These are phyloP conservation scores for Rhodotorula babjevae DNA, from an alignment of 768 basidiomycete genomes.

Conservation along the genomic window DNA sequence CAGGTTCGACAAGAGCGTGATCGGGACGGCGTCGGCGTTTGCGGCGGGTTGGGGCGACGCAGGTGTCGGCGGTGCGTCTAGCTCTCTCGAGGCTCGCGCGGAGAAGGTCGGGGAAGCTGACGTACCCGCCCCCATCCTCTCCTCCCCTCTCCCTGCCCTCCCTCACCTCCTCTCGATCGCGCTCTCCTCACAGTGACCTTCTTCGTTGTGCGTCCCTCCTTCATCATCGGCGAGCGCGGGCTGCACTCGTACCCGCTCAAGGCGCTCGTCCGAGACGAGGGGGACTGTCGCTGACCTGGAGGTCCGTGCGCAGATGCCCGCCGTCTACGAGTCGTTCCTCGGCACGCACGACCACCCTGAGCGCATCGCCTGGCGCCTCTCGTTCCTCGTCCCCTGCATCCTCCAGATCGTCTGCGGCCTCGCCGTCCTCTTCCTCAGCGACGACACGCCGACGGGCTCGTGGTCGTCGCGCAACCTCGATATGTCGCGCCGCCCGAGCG, in stretches of 20 bases:
- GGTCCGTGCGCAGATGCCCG: slow-evolving; percentile 50
- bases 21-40: slow-evolving; percentile 55
- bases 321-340: slow-evolving; percentile 53
- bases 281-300: too few relatives aligned
- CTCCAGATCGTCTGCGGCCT: slow-evolving; percentile 49
- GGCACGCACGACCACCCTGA: slow-evolving; percentile 27
- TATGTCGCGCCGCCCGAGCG: background rate
- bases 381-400: slow-evolving; percentile 57
- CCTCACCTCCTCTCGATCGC: too few relatives aligned
- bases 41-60: slow-evolving; percentile 58
- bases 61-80: slow-evolving; percentile 46
- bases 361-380: slow-evolving; percentile 56
- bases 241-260: too few relatives aligned
- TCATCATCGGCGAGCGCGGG: too few relatives aligned
- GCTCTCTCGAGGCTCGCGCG: background rate
- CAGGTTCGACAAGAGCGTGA: slow-evolving; percentile 54
- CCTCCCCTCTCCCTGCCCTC: too few relatives aligned
- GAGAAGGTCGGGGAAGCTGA: background rate
- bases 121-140: background rate
- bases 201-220: slow-evolving; percentile 46
- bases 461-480: slow-evolving; percentile 21
- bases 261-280: too few relatives aligned
- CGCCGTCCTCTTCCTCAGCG: slow-evolving; percentile 26
- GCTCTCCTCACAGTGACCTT: slow-evolving; percentile 51
- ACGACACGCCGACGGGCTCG: slow-evolving; percentile 29